phyloP scores from a whole-genome alignment of 768 basidiomycete species.

The Amyloporia xantha region DNA sequence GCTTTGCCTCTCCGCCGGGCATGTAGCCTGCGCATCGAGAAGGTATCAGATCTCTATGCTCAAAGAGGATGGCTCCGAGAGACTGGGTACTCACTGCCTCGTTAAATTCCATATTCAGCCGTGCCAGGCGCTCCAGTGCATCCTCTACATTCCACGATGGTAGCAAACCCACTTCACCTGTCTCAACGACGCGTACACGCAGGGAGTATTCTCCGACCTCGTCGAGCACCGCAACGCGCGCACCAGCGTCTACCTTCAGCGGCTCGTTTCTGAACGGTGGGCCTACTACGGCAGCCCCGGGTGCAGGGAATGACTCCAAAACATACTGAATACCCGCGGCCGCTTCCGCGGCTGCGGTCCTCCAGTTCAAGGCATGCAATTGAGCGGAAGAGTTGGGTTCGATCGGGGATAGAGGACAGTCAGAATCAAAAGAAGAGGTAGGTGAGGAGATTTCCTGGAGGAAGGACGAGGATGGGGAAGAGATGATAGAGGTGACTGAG shows the following conservation, averaged over 20 bases:
- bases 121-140: conserved; percentile 21
- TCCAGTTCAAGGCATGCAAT: conserved; percentile 12
- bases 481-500: background rate
- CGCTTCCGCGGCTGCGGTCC: conserved; percentile 18
- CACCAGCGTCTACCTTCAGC: conserved; percentile 16
- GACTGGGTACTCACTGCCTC: conserved; percentile 18
- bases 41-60: too few species aligned
- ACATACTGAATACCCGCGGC: conserved; percentile 21
- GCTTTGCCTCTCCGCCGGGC: conserved; percentile 12
- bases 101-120: conserved; percentile 24
- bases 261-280: conserved; percentile 20
- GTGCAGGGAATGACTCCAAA: conserved; percentile 19
- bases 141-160: conserved; percentile 25
- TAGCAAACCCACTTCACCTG: conserved; percentile 16
- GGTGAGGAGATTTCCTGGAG: background rate
- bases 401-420: background rate
- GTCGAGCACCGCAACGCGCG: conserved; percentile 18
- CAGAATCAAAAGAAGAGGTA: background rate
- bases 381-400: conserved; percentile 4
- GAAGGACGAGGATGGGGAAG: background rate
- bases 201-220: conserved; percentile 20
- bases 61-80: background rate
- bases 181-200: conserved; percentile 16
- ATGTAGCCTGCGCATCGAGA: conserved; percentile 15
- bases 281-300: conserved; percentile 14